phyloP scores from a whole-genome alignment of 148 eudicot genomes.

The Rhododendron simsii region DNA sequence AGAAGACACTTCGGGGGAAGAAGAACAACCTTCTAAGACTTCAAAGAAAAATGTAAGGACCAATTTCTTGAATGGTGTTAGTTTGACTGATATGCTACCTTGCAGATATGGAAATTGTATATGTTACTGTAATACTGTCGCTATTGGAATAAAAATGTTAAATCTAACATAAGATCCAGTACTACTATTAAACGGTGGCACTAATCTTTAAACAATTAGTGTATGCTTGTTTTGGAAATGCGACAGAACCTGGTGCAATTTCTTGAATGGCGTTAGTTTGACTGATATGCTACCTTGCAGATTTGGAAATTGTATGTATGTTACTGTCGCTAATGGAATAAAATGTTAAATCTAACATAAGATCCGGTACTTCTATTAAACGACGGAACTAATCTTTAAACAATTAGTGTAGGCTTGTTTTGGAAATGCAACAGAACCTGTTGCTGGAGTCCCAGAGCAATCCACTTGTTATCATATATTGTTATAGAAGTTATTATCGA shows the following conservation, averaged over 20 bases:
- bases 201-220: neutral
- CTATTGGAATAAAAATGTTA: neutral
- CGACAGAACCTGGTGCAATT: neutral
- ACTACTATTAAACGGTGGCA: neutral
- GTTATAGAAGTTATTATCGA: neutral
- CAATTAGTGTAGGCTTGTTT: neutral
- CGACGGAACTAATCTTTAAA: neutral
- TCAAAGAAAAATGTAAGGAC: conserved; percentile 36
- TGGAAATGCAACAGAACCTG: neutral
- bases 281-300: neutral
- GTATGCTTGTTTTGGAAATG: neutral
- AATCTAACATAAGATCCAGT: neutral
- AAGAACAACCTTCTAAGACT: conserved; percentile 33
- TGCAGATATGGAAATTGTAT: neutral
- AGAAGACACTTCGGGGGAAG: conserved; percentile 42
- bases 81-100: neutral
- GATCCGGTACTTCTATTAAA: neutral
- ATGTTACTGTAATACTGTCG: too few relatives aligned
- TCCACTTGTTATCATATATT: neutral
- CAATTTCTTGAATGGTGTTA: neutral
- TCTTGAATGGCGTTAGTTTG: neutral
- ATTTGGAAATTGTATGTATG: neutral
- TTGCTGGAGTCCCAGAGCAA: neutral
- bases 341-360: neutral
- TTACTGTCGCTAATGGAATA: neutral